Percentiles rank a stretch among this genome's conserved stretches.
phyloP scores from a whole-genome alignment of 352 stramenopile species.

The Thalassiosira livingstoniorum region DNA sequence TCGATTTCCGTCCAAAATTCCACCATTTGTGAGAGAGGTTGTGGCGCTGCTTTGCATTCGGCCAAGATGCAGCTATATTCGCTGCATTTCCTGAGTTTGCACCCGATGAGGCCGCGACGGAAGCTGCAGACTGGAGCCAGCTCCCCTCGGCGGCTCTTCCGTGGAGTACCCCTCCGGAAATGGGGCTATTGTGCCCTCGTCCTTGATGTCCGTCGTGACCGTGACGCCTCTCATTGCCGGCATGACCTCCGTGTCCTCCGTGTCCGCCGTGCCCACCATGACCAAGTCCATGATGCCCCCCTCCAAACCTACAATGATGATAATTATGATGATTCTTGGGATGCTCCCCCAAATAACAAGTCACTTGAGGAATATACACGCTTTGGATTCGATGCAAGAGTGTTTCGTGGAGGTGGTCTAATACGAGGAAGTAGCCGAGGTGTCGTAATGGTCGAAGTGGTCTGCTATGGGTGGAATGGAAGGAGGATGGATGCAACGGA shows the following conservation, averaged over 20 bases:
- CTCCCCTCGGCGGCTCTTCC: not conserved
- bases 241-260: not conserved
- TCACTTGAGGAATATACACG: slow-evolving; percentile 38
- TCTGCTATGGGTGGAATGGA: too few species aligned
- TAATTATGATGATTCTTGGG: slow-evolving; percentile 42
- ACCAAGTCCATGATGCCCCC: not conserved
- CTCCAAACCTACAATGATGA: slow-evolving; percentile 20
- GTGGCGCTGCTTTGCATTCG: too few species aligned
- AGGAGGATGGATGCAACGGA: too few species aligned
- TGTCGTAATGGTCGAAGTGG: slow-evolving; percentile 5
- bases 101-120: too few species aligned
- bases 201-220: not conserved
- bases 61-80: too few species aligned
- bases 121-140: not conserved
- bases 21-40: too few species aligned
- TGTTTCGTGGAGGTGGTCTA: slow-evolving; percentile 73
- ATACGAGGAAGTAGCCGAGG: slow-evolving; percentile 80
- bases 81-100: too few species aligned
- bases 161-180: not conserved
- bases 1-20: too few species aligned
- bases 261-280: not conserved
- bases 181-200: not conserved
- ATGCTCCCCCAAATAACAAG: slow-evolving; percentile 11
- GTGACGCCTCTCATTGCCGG: not conserved
- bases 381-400: slow-evolving; percentile 53